Percentiles rank a stretch among this genome's conserved stretches.
phyloP scores from a whole-genome alignment of 352 stramenopile species.

The Phytophthora meadii region DNA sequence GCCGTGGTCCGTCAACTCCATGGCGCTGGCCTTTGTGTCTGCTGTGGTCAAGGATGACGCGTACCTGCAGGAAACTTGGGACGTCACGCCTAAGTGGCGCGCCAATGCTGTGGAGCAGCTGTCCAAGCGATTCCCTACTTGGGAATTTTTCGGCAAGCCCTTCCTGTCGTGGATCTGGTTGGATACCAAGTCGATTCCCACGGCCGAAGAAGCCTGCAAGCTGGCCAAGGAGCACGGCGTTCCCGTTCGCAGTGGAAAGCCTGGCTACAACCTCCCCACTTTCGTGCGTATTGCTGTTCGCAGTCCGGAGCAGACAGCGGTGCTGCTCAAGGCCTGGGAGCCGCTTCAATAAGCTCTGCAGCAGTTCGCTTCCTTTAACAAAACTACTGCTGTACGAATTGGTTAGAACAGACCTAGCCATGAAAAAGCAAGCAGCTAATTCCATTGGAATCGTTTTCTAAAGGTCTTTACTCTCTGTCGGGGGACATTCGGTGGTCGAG shows the following conservation, averaged over 20 bases:
- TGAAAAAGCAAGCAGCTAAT: too few relatives aligned
- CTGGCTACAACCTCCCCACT: slow-evolving; percentile 89
- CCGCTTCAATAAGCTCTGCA: slow-evolving; percentile 50
- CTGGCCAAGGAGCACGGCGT: slow-evolving; percentile 87
- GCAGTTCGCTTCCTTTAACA: not conserved
- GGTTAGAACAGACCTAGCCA: slow-evolving; percentile 1
- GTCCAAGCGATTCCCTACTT: slow-evolving; percentile 65
- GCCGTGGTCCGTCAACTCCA: slow-evolving; percentile 92
- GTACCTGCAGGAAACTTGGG: slow-evolving; percentile 87
- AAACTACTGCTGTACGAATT: not conserved
- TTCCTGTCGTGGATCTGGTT: slow-evolving; percentile 92
- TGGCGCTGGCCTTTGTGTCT: slow-evolving; percentile 88
- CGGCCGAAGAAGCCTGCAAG: slow-evolving; percentile 62
- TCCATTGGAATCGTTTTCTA: slow-evolving; percentile 1
- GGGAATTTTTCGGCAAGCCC: slow-evolving; percentile 69
- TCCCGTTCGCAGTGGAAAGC: slow-evolving; percentile 85
- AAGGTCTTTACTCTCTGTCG: slow-evolving; percentile 47
- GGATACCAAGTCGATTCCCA: slow-evolving; percentile 74
- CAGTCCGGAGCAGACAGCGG: slow-evolving; percentile 66
- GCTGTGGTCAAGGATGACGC: slow-evolving; percentile 80
- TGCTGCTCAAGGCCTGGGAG: slow-evolving; percentile 82
- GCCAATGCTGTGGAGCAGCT: slow-evolving; percentile 62
- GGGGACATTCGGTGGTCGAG: slow-evolving; percentile 72
- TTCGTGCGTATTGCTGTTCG: slow-evolving; percentile 89
- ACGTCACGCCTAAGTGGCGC: slow-evolving; percentile 85